phyloP scores from a whole-genome alignment of 2,329 filamentous ascomycete species.

The Sporothrix protearum region DNA sequence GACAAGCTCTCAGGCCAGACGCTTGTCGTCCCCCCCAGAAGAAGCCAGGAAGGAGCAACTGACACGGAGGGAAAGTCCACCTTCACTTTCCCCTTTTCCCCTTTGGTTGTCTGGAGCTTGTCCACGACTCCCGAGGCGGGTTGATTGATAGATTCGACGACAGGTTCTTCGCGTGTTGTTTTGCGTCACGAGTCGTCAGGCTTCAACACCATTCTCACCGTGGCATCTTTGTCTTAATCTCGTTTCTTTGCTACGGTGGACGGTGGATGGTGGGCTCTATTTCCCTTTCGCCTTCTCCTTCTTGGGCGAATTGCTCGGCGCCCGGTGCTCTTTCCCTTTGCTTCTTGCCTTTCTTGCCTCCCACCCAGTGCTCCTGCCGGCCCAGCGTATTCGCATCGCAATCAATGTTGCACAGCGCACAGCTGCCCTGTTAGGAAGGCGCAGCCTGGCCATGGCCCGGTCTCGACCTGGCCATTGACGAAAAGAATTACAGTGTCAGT shows the following conservation, averaged over 20 bases:
- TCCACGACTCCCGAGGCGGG: too few species aligned
- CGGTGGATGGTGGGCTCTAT: background rate
- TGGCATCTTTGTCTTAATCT: background rate
- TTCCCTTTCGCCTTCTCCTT: background rate
- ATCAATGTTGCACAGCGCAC: background rate
- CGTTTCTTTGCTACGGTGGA: background rate
- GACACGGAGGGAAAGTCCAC: background rate
- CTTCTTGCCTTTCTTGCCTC: too few species aligned
- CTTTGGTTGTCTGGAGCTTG: background rate
- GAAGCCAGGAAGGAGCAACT: conserved; percentile 1
- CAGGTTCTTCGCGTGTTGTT: background rate
- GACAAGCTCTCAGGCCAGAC: background rate
- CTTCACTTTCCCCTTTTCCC: background rate
- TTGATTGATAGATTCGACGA: too few species aligned
- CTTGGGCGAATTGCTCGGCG: background rate
- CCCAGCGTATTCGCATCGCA: background rate
- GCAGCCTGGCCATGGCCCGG: background rate
- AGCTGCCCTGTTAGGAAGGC: conserved; percentile 5
- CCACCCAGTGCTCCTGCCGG: background rate
- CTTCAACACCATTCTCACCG: background rate
- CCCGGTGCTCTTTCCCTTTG: too few species aligned
- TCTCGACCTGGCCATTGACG: too few species aligned
- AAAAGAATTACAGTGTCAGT: background rate
- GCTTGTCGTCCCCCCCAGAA: background rate
- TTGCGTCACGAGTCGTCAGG: background rate